phyloP scores from a whole-genome alignment of 176 grass and related monocot genomes.

The Hsuehochloa calcarea region DNA sequence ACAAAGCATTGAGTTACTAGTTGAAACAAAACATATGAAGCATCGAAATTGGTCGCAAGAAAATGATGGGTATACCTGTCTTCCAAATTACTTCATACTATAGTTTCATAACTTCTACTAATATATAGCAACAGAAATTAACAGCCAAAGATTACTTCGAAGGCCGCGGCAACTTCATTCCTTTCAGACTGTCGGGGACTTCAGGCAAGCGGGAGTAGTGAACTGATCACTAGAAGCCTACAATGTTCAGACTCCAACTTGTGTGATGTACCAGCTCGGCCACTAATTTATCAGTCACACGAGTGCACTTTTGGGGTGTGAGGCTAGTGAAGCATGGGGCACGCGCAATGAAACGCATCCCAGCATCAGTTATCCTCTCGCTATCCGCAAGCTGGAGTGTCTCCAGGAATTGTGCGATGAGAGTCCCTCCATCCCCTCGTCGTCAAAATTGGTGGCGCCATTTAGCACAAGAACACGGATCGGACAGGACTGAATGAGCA shows the following conservation, averaged over 20 bases:
- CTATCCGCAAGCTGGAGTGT: conserved; percentile 50
- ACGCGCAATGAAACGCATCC: conserved; percentile 20
- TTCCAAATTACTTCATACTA: background rate
- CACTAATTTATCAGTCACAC: conserved; percentile 44
- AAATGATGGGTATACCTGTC: background rate
- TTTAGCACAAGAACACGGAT: conserved; percentile 49
- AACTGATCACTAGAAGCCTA: conserved; percentile 40
- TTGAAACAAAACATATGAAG: background rate
- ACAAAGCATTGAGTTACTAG: background rate
- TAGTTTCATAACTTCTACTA: background rate
- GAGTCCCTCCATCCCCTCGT: conserved; percentile 45
- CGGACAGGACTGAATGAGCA: conserved; percentile 46
- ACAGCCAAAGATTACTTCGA: background rate
- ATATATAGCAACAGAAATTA: background rate
- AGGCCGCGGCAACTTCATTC: background rate
- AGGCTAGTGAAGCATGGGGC: conserved; percentile 39
- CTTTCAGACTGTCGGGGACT: background rate
- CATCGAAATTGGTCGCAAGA: background rate
- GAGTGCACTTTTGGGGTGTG: conserved; percentile 40
- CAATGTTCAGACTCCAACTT: conserved; percentile 48
- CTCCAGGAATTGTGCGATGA: conserved; percentile 40
- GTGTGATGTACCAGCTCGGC: background rate
- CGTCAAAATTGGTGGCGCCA: conserved; percentile 39
- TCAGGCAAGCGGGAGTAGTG: conserved; percentile 17
- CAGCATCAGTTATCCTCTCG: conserved; percentile 35